Evolutionary conservation across 2,329 filamentous ascomycete species (phyloP), one percentile per base, ranked within the genome.

Genomic region (Fusarium sp.): DNA sequence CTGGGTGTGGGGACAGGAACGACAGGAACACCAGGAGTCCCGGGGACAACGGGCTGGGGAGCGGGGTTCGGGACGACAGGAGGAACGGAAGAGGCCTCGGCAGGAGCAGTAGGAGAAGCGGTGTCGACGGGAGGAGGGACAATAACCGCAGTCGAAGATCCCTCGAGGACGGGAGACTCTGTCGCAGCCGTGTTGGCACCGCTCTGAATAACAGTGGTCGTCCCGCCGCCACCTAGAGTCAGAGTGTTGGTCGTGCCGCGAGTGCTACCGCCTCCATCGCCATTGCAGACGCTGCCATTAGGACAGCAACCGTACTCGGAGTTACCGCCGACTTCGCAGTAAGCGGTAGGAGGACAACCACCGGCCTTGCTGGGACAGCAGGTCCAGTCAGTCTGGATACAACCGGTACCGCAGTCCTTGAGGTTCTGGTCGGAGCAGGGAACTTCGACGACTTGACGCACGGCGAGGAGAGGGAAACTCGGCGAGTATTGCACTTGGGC

Each of bases 261-360:
- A 5, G 63, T 73, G 16, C 44, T 72, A 13, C 71, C 71, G 33
- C 73, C 75, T 7, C 75, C 76, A 4, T 59, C 58, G 11, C 75
- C 77, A 37, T 55, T 54, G 67, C 77, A 78, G 26, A 45, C 44
- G 26, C 65, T 54, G 1, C 77, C 77, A 7, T 66, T 57, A 13
- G 72, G 72, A 58, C 77, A 79, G 70, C 77, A 79, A 5, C 69
- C 72, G 40, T 74, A 77, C 45, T 72, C 31, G 37, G 64, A 57
- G 44, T 77, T 77, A 40, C 50, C 46, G 15, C 70, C 76, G 4
- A 76, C 62, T 57, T 67, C 53, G 59, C 77, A 78, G 37, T 56
- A 68, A 3, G 65, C 53, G 2, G 50, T 67, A 3, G 67, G 49
- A 50, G 74, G 71, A 28, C 77, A 78, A 2, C 76, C 77, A 10